phyloP scores from a whole-genome alignment of 306 rosid genomes.

The Citrullus colocynthis region DNA sequence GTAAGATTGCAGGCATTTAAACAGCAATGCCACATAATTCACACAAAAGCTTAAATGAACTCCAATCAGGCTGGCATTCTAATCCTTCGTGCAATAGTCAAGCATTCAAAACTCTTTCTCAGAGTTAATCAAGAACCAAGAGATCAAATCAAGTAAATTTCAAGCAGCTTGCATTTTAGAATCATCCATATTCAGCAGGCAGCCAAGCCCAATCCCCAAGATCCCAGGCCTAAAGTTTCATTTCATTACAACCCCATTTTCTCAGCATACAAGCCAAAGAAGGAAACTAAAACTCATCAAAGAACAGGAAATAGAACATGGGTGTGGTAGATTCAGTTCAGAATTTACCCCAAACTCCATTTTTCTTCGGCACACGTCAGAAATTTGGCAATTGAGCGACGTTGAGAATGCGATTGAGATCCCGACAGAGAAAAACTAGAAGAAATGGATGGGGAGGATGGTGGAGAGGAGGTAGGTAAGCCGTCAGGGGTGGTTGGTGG shows the following conservation, averaged over 20 bases:
- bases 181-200: background rate
- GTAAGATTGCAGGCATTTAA: background rate
- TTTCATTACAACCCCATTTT: background rate
- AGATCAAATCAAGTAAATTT: background rate
- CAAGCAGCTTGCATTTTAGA: background rate
- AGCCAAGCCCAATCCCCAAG: background rate
- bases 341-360: conserved; percentile 11
- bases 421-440: background rate
- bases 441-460: background rate
- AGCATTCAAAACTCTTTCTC: background rate
- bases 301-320: background rate
- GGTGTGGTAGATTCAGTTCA: background rate
- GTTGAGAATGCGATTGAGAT: background rate
- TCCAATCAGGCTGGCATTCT: background rate
- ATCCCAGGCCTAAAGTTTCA: background rate
- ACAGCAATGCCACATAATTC: background rate
- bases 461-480: background rate
- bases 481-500: background rate
- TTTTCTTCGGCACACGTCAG: background rate
- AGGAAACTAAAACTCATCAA: background rate
- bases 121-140: background rate
- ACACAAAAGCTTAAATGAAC: background rate
- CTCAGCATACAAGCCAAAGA: background rate
- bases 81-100: background rate
- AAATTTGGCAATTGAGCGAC: background rate